Conservation (phyloP, 2,329 filamentous ascomycete genomes). For the Aspergillus sp. region DNA sequence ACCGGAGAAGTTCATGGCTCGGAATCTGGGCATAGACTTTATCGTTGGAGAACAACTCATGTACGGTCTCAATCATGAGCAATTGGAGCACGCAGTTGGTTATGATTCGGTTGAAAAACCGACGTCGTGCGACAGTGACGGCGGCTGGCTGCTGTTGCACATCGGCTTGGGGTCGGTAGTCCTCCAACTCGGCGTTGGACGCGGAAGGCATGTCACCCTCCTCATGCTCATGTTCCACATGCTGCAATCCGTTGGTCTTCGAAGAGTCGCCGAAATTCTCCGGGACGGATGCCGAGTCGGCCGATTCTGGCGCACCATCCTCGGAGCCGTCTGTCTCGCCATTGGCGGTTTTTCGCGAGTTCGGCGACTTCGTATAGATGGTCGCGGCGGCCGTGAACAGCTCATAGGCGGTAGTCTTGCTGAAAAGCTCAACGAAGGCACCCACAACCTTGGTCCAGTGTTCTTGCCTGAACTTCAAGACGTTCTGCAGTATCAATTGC, state of each 20-base stretch:
- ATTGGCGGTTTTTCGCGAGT: constrained; percentile 30
- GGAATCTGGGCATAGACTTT: constrained; percentile 92
- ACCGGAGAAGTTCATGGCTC: constrained; percentile 78
- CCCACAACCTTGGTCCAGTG: constrained; percentile 96
- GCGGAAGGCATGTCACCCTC: constrained; percentile 32
- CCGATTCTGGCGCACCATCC: constrained; percentile 23
- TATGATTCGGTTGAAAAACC: constrained; percentile 99
- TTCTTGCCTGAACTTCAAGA: constrained; percentile 79
- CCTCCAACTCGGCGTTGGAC: constrained; percentile 64
- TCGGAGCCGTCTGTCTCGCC: constrained; percentile 27
- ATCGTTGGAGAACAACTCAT: constrained; percentile 97
- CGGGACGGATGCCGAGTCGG: constrained; percentile 20
- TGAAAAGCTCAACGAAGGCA: constrained; percentile 93
- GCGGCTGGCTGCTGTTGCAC: constrained; percentile 86
- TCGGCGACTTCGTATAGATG: constrained; percentile 34
- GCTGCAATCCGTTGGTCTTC: constrained; percentile 30
- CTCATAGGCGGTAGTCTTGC: constrained; percentile 89
- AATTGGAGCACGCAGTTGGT: constrained; percentile 96
- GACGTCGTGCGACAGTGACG: constrained; percentile 85
- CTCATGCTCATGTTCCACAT: constrained; percentile 31
- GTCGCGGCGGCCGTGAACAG: constrained; percentile 80
- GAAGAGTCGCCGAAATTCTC: constrained; percentile 24
- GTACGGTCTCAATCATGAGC: constrained; percentile 99
- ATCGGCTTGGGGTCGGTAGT: constrained; percentile 76
- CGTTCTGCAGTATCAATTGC: constrained; percentile 93